Base-by-base conservation (phyloP, 768 basidiomycete species). In the Rhizopogon rudus region DNA sequence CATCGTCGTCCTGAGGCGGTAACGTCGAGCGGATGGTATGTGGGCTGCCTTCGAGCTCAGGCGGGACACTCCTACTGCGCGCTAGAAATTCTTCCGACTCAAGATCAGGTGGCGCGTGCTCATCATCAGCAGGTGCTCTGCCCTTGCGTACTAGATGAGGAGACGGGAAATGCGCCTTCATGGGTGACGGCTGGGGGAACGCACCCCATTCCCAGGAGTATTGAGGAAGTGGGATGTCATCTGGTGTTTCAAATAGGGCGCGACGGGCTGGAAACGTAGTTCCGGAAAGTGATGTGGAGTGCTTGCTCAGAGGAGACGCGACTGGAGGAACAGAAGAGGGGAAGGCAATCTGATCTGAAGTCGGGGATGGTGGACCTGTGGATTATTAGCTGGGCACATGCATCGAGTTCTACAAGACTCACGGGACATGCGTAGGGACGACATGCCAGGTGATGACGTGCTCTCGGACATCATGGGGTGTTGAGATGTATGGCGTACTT, bases 151-250 rank as follows among this genome's bases (percentile, higher is more conserved):
- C 13, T 33, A 44, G 7, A 14, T 40, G 29, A 14, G 54, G 14
- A 1, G 64, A 54, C 35, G 60, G 44, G 62, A 86, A 85, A 10
- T 78, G 73, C 0, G 79, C 59, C 52, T 79, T 79, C 61, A 83
- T 70, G 1, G 88, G 87, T 3, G 90, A 89, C 22, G 83, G 87
- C 59, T 86, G 87, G 29, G 92, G 94, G 63, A 95, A 91, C 17
- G 81, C 84, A 28, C 92, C 93, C 93, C 93, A 95, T 61, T 95
- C 94, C 93, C 93, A 95, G 6, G 89, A 88, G 63, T 93, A 93
- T 64, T 91, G 87, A 20, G 56, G 31, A 4, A 66, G 62, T 3
- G 72, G 73, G 42, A 72, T 57, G 20, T 83, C 82, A 6, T 79
- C 80, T 8, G 82, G 83, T 3, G 87, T 83, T 61, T 83, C 85